Evolutionary conservation across 1,284 basidiomycete species (phyloP).

Genomic region (Trametes pubescens): DNA sequence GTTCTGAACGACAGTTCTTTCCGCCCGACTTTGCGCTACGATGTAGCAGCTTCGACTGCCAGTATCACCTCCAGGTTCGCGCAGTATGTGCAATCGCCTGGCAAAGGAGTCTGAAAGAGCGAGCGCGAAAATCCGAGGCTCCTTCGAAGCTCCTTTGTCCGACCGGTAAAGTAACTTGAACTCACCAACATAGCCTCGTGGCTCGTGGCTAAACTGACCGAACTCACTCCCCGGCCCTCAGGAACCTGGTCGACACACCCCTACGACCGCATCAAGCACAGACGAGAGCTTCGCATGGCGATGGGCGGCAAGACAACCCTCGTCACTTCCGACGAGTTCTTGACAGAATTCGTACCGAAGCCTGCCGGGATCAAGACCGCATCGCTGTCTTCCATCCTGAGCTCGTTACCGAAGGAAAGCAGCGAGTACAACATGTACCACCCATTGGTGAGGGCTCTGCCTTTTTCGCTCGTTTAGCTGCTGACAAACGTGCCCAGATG

Average conservation of each 20-base stretch:
- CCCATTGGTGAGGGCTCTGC: neutral
- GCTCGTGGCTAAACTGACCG: no score
- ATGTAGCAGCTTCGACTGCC: no score
- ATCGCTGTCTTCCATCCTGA: neutral
- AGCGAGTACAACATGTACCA: neutral
- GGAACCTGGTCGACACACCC: neutral
- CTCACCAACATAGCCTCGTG: no score
- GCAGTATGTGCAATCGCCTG: no score
- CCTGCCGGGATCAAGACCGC: neutral
- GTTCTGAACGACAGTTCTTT: no score
- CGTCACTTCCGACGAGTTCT: neutral
- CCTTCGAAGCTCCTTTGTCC: no score
- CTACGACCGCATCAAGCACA: neutral
- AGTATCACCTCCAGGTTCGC: no score
- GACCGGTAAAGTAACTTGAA: no score
- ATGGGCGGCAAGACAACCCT: constrained; percentile 3
- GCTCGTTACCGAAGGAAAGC: neutral
- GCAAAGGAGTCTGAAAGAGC: no score
- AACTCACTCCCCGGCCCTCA: neutral
- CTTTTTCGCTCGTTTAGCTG: neutral
- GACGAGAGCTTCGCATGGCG: neutral
- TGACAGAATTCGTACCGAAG: neutral
- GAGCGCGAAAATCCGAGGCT: no score
- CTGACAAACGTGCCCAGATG: neutral
- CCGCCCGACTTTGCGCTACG: no score